Evolutionary conservation across 164 flowering plant species (phyloP), one percentile per base, ranked within the genome.

Genomic region (Sedum album): DNA sequence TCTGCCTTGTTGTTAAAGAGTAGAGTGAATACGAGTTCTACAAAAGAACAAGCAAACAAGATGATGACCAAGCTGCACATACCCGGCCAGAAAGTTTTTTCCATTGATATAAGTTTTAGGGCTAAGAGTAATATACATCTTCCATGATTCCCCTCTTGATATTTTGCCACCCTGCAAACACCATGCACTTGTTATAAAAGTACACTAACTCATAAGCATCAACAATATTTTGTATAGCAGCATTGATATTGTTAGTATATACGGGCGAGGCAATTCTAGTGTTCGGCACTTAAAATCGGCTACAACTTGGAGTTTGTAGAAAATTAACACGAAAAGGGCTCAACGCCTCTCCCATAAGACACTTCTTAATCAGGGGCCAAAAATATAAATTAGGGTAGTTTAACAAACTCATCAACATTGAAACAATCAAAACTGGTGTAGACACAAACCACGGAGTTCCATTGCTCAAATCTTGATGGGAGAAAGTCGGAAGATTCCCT

Each of bases 251-350:
- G 14, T 63, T 63, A n/a, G n/a, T n/a, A n/a, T 63, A 41, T 63
- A 5, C 66, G 66, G 66, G 33, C 31, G 96, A 28, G 98, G 95
- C 10, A 70, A 71, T 68, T 93, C 98, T 69, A 77, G 93, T 82
- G 49, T 76, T 83, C 75, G 90, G 71, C 70, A 86, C 83, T 77
- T 87, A 93, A 76, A 93, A 87, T 68, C 85, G 66, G 89, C 76
- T 55, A 88, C 96, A 67, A 93, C 86, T 80, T 88, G 96, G n/a
- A n/a, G n/a, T n/a, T n/a, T n/a, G n/a, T n/a, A n/a, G n/a, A n/a
- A n/a, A n/a, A n/a, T n/a, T n/a, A n/a, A n/a, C n/a, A n/a, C n/a
- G n/a, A n/a, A n/a, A n/a, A n/a, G n/a, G n/a, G n/a, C n/a, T n/a
- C n/a, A n/a, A n/a, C n/a, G n/a, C n/a, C n/a, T n/a, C n/a, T n/a